These are phyloP conservation scores for Scedosporium dehoogii DNA, from an alignment of 2,329 filamentous ascomycete genomes.

Conservation along the genomic window DNA sequence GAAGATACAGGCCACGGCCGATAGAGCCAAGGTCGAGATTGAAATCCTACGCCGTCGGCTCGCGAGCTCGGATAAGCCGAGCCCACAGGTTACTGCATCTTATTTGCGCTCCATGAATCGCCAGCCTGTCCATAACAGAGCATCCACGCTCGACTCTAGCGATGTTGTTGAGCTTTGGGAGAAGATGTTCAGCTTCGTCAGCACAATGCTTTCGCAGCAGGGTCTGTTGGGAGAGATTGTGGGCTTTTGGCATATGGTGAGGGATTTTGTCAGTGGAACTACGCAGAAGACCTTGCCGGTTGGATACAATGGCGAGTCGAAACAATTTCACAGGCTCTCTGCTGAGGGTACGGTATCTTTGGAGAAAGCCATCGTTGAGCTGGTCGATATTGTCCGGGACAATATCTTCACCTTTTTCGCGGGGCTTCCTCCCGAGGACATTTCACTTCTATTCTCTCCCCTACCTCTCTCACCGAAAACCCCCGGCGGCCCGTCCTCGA, in stretches of 20 bases:
- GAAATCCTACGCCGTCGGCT: constrained; percentile 80
- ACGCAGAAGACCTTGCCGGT: constrained; percentile 70
- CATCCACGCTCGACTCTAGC: constrained; percentile 61
- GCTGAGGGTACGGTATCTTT: constrained; percentile 60
- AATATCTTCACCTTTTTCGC: constrained; percentile 74
- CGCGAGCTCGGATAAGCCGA: constrained; percentile 63
- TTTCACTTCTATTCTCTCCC: constrained; percentile 79
- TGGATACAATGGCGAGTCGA: constrained; percentile 74
- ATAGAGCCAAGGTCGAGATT: constrained; percentile 84
- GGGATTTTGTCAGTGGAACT: constrained; percentile 80
- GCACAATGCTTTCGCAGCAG: constrained; percentile 61
- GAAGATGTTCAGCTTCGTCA: constrained; percentile 67
- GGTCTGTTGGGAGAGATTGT: constrained; percentile 83
- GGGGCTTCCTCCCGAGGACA: constrained; percentile 80
- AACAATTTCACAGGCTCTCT: constrained; percentile 70
- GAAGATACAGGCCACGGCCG: constrained; percentile 69
- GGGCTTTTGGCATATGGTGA: constrained; percentile 88
- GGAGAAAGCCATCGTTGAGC: constrained; percentile 66
- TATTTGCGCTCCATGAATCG: constrained; percentile 67
- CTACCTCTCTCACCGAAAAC: constrained; percentile 51
- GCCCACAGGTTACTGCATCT: constrained; percentile 56
- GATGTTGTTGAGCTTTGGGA: constrained; percentile 91
- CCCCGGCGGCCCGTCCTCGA: constrained; percentile 41
- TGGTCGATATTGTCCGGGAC: constrained; percentile 76
- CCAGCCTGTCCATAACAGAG: constrained; percentile 51